phyloP scores from a whole-genome alignment of 257 asterid species.

The Salvia splendens region DNA sequence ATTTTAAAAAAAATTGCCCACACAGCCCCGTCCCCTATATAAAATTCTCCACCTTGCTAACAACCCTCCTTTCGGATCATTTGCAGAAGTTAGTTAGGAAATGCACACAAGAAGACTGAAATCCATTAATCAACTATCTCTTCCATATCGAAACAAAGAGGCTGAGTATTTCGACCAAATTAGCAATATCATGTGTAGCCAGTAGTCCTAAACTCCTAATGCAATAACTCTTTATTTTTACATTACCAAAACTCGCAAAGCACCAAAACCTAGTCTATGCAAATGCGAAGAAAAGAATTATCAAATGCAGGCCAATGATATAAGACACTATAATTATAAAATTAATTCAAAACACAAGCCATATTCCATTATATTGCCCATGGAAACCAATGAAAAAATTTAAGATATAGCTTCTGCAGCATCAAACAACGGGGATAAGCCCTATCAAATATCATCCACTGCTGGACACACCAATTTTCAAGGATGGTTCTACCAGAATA shows the following conservation, averaged over 20 bases:
- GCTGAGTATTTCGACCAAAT: neutral
- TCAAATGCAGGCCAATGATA: neutral
- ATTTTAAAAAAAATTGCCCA: neutral
- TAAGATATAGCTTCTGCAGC: constrained; percentile 10
- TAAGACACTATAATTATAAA: neutral
- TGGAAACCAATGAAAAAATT: neutral
- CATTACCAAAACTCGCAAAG: neutral
- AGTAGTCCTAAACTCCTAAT: neutral
- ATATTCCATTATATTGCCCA: constrained; percentile 7
- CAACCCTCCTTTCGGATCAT: neutral
- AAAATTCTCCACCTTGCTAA: neutral
- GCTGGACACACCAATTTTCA: neutral
- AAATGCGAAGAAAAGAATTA: neutral
- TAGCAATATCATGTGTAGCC: neutral
- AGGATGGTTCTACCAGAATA: neutral
- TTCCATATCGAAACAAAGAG: too few relatives aligned
- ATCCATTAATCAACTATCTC: too few relatives aligned
- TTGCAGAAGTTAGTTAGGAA: neutral
- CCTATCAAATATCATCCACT: neutral
- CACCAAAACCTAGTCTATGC: constrained; percentile 6
- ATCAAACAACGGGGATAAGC: neutral
- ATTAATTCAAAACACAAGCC: constrained; percentile 4
- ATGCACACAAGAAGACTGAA: too few relatives aligned
- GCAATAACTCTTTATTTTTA: constrained; percentile 5
- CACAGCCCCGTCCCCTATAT: neutral